phyloP scores from a whole-genome alignment of 495 filamentous ascomycete species.

The Trichoderma parareesei region DNA sequence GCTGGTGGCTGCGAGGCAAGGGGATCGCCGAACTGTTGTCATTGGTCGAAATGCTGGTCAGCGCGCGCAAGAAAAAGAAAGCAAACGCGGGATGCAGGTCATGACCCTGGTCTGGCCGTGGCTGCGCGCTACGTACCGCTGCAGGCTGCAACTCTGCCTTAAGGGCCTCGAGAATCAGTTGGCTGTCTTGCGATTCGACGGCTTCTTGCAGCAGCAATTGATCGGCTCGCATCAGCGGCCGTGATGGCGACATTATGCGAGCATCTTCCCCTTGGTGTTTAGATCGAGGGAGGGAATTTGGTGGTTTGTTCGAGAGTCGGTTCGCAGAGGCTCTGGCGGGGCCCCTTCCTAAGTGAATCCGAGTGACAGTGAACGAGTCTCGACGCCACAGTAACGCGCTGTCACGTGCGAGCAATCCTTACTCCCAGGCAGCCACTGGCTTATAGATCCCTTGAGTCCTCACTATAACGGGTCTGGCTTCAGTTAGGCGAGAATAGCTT shows the following conservation, averaged over 20 bases:
- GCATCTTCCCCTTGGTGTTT: background rate
- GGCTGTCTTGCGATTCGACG: conserved; percentile 12
- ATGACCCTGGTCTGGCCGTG: background rate
- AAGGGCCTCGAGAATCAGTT: conserved; percentile 3
- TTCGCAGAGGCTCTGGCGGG: background rate
- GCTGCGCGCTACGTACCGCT: conserved; percentile 6
- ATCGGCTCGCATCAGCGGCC: background rate
- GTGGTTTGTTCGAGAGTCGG: background rate
- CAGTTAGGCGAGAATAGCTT: too few relatives aligned
- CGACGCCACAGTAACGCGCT: conserved; percentile 1
- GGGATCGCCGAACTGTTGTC: background rate
- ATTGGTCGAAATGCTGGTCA: background rate
- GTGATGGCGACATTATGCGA: background rate
- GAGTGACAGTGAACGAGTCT: background rate
- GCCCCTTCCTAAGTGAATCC: background rate
- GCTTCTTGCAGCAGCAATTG: conserved; percentile 5
- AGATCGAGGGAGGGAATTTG: background rate
- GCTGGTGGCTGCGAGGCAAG: background rate
- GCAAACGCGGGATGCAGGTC: background rate
- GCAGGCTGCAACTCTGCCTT: background rate
- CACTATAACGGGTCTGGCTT: too few relatives aligned
- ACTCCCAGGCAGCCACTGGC: background rate
- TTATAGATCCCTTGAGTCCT: too few relatives aligned
- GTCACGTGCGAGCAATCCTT: background rate
- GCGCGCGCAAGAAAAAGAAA: background rate